Conservation (phyloP, 1,284 basidiomycete species). For the Entoloma clypeatum region DNA sequence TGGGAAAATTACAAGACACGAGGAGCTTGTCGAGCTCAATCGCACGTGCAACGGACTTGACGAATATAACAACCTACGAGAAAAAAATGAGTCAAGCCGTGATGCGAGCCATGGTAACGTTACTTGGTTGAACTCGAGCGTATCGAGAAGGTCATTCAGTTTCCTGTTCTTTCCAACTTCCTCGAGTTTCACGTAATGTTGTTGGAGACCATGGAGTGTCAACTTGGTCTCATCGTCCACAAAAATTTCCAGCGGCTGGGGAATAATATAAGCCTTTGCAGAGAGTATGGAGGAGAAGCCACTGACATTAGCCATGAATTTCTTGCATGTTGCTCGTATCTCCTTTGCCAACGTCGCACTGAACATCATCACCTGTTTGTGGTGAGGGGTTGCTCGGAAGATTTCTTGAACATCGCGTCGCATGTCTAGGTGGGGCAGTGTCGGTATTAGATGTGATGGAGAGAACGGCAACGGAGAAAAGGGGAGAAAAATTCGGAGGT, state of each 20-base stretch:
- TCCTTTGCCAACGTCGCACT: conserved; percentile 98
- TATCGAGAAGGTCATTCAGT: conserved; percentile 94
- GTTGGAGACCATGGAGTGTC: conserved; percentile 97
- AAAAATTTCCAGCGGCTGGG: conserved; percentile 96
- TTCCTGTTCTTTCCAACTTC: conserved; percentile 97
- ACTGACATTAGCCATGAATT: conserved; percentile 99
- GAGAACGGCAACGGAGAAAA: conserved; percentile 35
- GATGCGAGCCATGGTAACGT: conserved; percentile 13
- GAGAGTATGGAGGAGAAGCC: background rate
- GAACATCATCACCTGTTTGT: conserved; percentile 99
- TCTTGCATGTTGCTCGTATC: conserved; percentile 97
- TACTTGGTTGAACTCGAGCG: conserved; percentile 98
- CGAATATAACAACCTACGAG: conserved; percentile 93
- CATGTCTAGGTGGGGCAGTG: conserved; percentile 85
- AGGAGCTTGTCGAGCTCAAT: conserved; percentile 96
- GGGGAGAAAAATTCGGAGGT: conserved; percentile 20
- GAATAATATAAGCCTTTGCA: conserved; percentile 10
- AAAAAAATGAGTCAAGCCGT: background rate
- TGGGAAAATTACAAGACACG: conserved; percentile 98
- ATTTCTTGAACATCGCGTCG: conserved; percentile 99
- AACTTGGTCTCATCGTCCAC: conserved; percentile 99
- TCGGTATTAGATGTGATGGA: conserved; percentile 63
- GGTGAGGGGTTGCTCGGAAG: conserved; percentile 98
- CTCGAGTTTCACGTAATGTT: conserved; percentile 97
- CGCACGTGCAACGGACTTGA: conserved; percentile 95